Conservation (phyloP, 2,329 filamentous ascomycete species). For the Botrytis deweyae region DNA sequence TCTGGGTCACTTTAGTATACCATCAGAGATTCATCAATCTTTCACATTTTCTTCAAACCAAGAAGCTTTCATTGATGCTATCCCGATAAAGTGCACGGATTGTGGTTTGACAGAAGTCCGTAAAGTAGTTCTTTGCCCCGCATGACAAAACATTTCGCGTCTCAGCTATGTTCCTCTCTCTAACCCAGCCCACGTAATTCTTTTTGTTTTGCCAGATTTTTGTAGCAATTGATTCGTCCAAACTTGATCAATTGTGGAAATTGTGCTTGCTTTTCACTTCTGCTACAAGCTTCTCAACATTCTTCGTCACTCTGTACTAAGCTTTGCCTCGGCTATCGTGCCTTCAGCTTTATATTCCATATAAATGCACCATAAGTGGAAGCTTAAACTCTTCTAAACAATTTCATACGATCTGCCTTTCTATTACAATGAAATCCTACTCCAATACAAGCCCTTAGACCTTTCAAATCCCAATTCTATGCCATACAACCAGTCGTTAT, state of each 20-base stretch:
- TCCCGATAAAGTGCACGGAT: not conserved
- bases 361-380: not conserved
- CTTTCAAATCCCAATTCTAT: not conserved
- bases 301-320: not conserved
- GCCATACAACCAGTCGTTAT: not conserved
- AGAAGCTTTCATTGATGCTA: not conserved
- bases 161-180: not conserved
- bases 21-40: not conserved
- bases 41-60: not conserved
- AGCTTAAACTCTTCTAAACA: not conserved
- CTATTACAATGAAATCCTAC: not conserved
- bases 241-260: not conserved
- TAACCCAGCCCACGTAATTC: not conserved
- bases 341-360: not conserved
- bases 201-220: not conserved
- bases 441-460: not conserved
- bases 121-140: constrained; percentile 11
- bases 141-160: not conserved
- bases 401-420: not conserved
- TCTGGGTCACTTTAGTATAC: not conserved
- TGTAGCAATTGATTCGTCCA: not conserved
- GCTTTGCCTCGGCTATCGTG: not conserved
- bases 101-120: not conserved
- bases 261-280: not conserved
- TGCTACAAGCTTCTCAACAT: not conserved